phyloP scores from a whole-genome alignment of 2,329 filamentous ascomycete genomes.

The Pestalotiopsis fici region DNA sequence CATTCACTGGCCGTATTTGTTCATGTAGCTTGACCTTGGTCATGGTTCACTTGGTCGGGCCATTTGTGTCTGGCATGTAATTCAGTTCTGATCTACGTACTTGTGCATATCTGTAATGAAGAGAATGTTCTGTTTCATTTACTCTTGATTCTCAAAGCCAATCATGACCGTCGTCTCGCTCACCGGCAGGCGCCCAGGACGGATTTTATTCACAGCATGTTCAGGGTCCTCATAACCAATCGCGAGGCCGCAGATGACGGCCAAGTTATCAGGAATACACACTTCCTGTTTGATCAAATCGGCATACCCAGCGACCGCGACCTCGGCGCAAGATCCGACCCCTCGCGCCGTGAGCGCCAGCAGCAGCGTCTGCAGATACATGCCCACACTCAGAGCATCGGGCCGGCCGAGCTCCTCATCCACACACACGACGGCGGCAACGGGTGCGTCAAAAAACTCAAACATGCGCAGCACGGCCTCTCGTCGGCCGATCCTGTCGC shows the following conservation, averaged over 20 bases:
- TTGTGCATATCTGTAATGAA: too few relatives aligned
- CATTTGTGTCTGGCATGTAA: too few relatives aligned
- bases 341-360: neutral
- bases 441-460: neutral
- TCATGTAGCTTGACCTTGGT: too few relatives aligned
- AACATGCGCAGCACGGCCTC: conserved; percentile 2
- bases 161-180: neutral
- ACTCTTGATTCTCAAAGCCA: neutral
- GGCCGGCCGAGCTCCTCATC: neutral
- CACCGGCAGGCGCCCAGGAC: neutral
- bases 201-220: neutral
- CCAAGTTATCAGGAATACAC: neutral
- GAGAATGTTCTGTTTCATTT: too few relatives aligned
- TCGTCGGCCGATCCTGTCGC: neutral
- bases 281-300: neutral
- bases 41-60: too few relatives aligned
- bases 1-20: too few relatives aligned
- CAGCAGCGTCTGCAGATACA: conserved; percentile 3
- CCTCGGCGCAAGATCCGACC: neutral
- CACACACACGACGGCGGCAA: neutral
- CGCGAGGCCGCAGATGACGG: neutral
- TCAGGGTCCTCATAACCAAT: neutral
- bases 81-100: too few relatives aligned
- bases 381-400: neutral
- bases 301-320: neutral